Base-by-base conservation (phyloP, 2,329 filamentous ascomycete species). In the Stromatinia cepivora region DNA sequence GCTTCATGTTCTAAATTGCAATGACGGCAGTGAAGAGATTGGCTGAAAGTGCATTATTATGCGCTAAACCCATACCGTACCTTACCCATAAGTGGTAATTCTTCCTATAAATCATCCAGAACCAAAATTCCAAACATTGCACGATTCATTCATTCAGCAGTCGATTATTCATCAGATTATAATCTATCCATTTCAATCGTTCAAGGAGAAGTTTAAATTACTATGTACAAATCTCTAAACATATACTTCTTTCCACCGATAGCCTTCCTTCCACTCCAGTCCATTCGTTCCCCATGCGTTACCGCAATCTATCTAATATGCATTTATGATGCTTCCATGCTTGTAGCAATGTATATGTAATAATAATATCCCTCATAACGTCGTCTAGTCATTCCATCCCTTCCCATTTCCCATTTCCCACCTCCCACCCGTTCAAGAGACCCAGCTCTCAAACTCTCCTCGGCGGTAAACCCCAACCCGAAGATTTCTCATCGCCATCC, bases 181-280 rank as follows among this genome's bases (percentile, higher is more conserved):
- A 42, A 17, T 17, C 39, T 15, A 15, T 4, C 13, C 4, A 42
- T 42, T 42, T 15, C 11, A 42, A 42, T 42, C 4, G 39, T 42
- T 42, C 39, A 42, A 25, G 22, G 34, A 22, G 13, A 58, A 58
- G 13, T n/a, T 25, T n/a, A 36, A 58, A 58, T 39, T 25, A 58
- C 56, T 58, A 22, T 58, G 10, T 58, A 58, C 56, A 58, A 42
- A 58, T 42, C 56, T 58, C 22, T 58, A 58, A 58, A 58, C 56
- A 5, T 6, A 25, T 42, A 6, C 39, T 42, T 28, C n/a, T 25
- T 17, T 58, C n/a, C 34, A n/a, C n/a, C 22, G 7, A 25, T 17
- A 17, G 34, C 34, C 13, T 25, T 11, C 34, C 22, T 17, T 39
- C n/a, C 54, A 42, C 54, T 8, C 22, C 9, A n/a, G 2, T 57